Percentiles rank a stretch among this genome's conserved stretches.
Evolutionary conservation across 176 grass and related monocot species (phyloP).

Genomic region (Carex kokanica): DNA sequence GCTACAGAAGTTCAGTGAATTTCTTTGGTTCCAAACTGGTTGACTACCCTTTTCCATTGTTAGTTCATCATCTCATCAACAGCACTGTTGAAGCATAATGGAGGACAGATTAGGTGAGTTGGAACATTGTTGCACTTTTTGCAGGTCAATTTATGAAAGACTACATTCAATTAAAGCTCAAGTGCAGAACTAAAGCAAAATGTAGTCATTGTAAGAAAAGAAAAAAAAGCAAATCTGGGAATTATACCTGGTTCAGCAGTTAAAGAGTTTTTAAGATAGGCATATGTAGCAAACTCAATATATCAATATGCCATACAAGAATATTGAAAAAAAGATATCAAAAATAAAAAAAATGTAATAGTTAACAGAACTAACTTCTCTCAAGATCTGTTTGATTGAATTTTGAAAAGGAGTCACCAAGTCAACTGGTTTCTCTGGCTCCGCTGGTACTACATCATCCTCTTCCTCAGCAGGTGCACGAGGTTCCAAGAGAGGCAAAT

Average conservation of each 20-base stretch:
- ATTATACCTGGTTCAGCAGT: neutral
- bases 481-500: conserved; percentile 94
- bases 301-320: neutral
- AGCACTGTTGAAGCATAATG: neutral
- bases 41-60: neutral
- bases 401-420: conserved; percentile 82
- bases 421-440: conserved; percentile 46
- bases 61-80: neutral
- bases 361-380: conserved; percentile 48
- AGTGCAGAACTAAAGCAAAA: neutral
- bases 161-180: neutral
- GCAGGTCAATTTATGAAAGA: neutral
- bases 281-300: neutral
- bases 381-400: conserved; percentile 85
- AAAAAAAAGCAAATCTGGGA: neutral
- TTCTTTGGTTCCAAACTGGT: neutral
- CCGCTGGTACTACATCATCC: conserved; percentile 46
- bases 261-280: neutral
- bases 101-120: neutral
- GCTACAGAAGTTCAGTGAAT: neutral
- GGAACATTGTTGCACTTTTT: neutral
- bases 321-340: neutral
- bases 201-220: neutral
- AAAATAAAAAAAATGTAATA: conserved; percentile 3
- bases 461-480: conserved; percentile 37